Evolutionary conservation across 2,329 filamentous ascomycete species (phyloP), one percentile per base, ranked within the genome.

Genomic region (Ceratocystis huliohia): DNA sequence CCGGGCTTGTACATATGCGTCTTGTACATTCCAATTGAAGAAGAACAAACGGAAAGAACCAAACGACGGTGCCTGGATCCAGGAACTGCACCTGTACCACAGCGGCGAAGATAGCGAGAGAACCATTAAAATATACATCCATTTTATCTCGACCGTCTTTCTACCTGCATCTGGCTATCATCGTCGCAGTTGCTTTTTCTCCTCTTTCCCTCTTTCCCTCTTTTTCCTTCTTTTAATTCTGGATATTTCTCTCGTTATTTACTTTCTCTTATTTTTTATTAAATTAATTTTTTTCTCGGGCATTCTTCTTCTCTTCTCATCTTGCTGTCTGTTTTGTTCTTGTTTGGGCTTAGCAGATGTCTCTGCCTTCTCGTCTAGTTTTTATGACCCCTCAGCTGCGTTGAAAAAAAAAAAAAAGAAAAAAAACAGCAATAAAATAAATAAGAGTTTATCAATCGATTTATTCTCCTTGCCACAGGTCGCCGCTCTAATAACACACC

Each of bases 341-440:
- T 56, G 63, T 64, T 64, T 64, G 46, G 63, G 63, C 46, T 56
- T 41, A 64, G 63, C 63, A 53, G 46, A 56, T 64, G 46, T 53
- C 44, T 64, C 28, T 64, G 63, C 46, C 63, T 56, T 64, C 63
- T 64, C 63, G 63, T 64, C 63, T 64, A 64, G 63, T 53, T 64
- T 53, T 41, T 64, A 64, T 45, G 41, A 64, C 22, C 37, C 28
- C 46, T 22, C 28, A 44, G 41, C 59, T 62, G 59, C 37, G 13
- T 22, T 15, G 33, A 62, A 59, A 41, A 41, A 41, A 41, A 41
- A 10, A 13, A 5, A 15, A 13, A 15, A 41, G 30, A 15, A 41
- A 15, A 37, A 41, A 15, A 41, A 5, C 37, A 0, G 3, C 37
- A 41, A 41, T 41, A 41, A 41, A 41, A 15, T 41, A 41, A 41